Base-by-base conservation (phyloP, 345 rosid genomes). In the Populus deltoides region DNA sequence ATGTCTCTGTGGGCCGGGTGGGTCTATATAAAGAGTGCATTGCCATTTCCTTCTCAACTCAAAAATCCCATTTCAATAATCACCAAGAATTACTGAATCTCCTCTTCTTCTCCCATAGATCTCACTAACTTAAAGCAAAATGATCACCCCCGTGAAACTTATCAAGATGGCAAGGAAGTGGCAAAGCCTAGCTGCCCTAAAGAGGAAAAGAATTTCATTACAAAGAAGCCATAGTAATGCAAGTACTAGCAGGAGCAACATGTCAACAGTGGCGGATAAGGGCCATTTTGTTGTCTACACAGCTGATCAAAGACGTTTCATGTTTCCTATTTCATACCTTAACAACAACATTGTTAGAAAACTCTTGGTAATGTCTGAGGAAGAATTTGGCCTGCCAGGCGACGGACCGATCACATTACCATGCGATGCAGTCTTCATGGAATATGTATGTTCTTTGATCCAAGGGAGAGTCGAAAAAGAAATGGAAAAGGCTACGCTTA, bases 211-310 rank as follows among this genome's bases (percentile, higher is more conserved):
- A 72, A 80, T 81, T 62, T 41, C 80, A 16, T 78, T 71, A 0
- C 82, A 47, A 47, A 47, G 51, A 47, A 47, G 15, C 51, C 12
- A 15, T 47, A 15, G 18, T 4, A 47, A 15, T 15, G 51, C 78
- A 11, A 15, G 72, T 24, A 18, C 47, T 77, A 67, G 65, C 11
- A 24, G 67, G 5, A 22, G 59, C 13, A 72, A 29, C 70, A 61
- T 31, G 76, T 43, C 79, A 67, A 57, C 74, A 7, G 20, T 49
- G 9, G 81, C 67, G 8, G 74, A 78, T n/a, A 82, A 80, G 51
- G 78, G 86, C 27, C 88, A 85, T 66, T 85, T 85, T 74, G 79
- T 77, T 47, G 77, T 85, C 35, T 83, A 81, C 62, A 83, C 81
- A 0, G 57, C 72, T 15, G 84, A 86, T 61, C 69, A 74, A n/a